These are phyloP conservation scores for Candida arabinofermentans DNA, from an alignment of 805 yeast species.

Conservation along the genomic window DNA sequence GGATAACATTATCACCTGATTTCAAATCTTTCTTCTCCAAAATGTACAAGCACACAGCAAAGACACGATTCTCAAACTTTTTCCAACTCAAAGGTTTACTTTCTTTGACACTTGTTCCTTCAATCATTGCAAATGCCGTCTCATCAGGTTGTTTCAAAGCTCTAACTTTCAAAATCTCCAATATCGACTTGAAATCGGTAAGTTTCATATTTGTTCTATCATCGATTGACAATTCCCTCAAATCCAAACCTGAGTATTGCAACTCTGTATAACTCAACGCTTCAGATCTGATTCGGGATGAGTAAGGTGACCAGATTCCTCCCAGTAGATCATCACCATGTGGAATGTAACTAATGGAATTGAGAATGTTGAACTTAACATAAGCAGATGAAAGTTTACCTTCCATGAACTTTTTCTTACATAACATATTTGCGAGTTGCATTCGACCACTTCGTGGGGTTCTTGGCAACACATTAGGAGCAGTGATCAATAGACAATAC, in stretches of 20 bases:
- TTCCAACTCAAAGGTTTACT: constrained; percentile 69
- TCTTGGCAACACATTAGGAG: constrained; percentile 79
- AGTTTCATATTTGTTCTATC: constrained; percentile 72
- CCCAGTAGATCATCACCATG: constrained; percentile 74
- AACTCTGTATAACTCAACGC: constrained; percentile 60
- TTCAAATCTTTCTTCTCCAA: constrained; percentile 59
- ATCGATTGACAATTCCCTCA: constrained; percentile 71
- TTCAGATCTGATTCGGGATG: constrained; percentile 60
- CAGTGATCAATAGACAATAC: constrained; percentile 76
- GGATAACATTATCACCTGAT: constrained; percentile 69
- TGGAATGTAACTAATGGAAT: constrained; percentile 61
- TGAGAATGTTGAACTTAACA: constrained; percentile 71
- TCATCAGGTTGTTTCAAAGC: constrained; percentile 72
- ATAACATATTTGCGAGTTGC: constrained; percentile 88
- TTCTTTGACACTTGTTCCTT: constrained; percentile 39
- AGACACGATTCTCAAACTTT: constrained; percentile 70
- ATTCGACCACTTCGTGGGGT: constrained; percentile 80
- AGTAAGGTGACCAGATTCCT: constrained; percentile 79
- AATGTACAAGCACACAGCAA: constrained; percentile 69
- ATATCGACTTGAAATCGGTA: constrained; percentile 64
- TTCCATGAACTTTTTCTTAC: constrained; percentile 68
- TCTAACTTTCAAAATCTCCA: constrained; percentile 77
- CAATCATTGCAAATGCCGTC: constrained; percentile 57
- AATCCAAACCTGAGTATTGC: constrained; percentile 81
- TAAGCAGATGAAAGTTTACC: constrained; percentile 79